Evolutionary conservation across 2,329 filamentous ascomycete genomes (phyloP).

Genomic region (Cytospora piceicola): DNA sequence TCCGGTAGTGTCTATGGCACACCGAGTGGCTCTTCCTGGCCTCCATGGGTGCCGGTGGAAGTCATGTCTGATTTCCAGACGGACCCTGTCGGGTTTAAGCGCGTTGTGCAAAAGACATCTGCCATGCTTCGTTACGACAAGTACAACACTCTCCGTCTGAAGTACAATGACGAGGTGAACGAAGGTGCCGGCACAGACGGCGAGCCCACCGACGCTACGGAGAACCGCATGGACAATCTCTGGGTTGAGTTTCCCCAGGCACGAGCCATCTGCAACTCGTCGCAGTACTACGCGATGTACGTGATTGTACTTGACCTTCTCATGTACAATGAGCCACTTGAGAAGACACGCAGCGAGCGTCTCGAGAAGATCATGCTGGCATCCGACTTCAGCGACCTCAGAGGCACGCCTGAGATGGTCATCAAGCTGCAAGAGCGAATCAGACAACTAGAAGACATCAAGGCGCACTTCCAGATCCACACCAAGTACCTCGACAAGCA

Average conservation of each 20-base stretch:
- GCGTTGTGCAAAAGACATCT: conserved; percentile 95
- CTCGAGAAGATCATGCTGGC: conserved; percentile 99
- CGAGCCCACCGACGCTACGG: conserved; percentile 57
- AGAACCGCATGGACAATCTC: conserved; percentile 90
- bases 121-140: conserved; percentile 95
- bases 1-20: conserved; percentile 92
- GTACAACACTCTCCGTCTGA: conserved; percentile 94
- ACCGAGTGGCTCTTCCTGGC: conserved; percentile 84
- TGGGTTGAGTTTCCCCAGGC: conserved; percentile 97
- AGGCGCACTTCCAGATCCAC: conserved; percentile 92
- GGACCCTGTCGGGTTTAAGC: conserved; percentile 96
- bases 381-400: conserved; percentile 96
- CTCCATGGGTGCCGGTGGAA: conserved; percentile 97
- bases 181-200: conserved; percentile 58
- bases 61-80: conserved; percentile 96
- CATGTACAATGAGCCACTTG: conserved; percentile 92
- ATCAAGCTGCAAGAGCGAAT: conserved; percentile 90
- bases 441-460: conserved; percentile 92
- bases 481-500: conserved; percentile 82
- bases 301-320: conserved; percentile 96
- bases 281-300: conserved; percentile 97
- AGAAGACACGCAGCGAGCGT: conserved; percentile 95
- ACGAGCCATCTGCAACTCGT: conserved; percentile 92
- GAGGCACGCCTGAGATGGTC: conserved; percentile 92
- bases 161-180: conserved; percentile 93